A percentile compares a stretch with the other conserved stretches of the same genome.
phyloP scores from a whole-genome alignment of 371 early-diverging fungal species.

The Globomyces sp. region DNA sequence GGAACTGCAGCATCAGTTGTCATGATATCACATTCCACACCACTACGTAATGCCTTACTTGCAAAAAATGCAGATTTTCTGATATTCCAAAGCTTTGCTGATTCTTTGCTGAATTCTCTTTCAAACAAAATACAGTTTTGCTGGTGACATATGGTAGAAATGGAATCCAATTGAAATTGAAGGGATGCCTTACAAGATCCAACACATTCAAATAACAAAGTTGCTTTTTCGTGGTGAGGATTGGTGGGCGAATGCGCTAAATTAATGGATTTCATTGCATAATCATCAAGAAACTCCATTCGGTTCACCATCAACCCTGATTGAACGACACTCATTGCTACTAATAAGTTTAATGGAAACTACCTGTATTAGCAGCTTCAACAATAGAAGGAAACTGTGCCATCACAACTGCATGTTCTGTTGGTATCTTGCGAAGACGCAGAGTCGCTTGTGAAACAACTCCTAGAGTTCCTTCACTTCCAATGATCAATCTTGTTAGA shows the following conservation, averaged over 20 bases:
- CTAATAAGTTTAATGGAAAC: neutral
- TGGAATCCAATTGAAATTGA: constrained; percentile 19
- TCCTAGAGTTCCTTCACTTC: constrained; percentile 91
- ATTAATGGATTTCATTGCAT: constrained; percentile 32
- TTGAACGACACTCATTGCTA: constrained; percentile 15
- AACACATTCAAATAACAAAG: constrained; percentile 35
- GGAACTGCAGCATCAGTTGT: constrained; percentile 69
- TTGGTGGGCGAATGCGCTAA: constrained; percentile 12
- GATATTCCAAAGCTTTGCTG: constrained; percentile 35
- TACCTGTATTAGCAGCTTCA: constrained; percentile 34
- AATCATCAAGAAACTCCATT: constrained; percentile 46
- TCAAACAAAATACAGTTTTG: constrained; percentile 16
- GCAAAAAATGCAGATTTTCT: constrained; percentile 41
- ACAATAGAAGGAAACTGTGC: constrained; percentile 32
- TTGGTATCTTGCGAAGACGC: constrained; percentile 57
- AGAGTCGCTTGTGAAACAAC: constrained; percentile 82
- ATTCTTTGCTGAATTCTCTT: constrained; percentile 19
- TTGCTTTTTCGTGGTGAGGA: constrained; percentile 13
- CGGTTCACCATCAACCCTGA: constrained; percentile 21
- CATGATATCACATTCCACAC: constrained; percentile 38
- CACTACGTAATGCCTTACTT: constrained; percentile 19
- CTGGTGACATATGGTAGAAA: constrained; percentile 1
- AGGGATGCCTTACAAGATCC: constrained; percentile 16
- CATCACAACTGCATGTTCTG: constrained; percentile 24
- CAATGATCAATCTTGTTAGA: constrained; percentile 88